These are phyloP conservation scores for Turnera subulata DNA, from an alignment of 345 rosid genomes.

Conservation along the genomic window DNA sequence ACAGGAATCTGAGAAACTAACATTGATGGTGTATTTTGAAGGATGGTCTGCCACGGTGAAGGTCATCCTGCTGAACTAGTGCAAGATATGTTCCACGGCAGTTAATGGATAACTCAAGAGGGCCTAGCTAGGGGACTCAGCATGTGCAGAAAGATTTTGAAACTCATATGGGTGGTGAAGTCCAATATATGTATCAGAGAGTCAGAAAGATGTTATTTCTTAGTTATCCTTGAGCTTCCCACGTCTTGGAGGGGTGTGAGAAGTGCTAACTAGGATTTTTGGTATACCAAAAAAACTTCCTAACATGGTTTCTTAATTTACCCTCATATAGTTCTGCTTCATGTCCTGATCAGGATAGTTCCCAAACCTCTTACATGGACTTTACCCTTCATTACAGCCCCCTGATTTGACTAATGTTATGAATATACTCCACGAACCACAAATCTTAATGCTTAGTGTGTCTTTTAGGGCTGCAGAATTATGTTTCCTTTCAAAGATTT, in stretches of 20 bases:
- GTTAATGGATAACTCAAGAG: conserved; percentile 74
- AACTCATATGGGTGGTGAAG: conserved; percentile 87
- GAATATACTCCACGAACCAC: too few relatives aligned
- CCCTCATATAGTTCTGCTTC: conserved; percentile 8
- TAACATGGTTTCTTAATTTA: conserved; percentile 13
- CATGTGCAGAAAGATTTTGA: conserved; percentile 85
- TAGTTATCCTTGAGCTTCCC: conserved; percentile 67
- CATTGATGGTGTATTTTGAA: conserved; percentile 19
- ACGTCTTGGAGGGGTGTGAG: conserved; percentile 33
- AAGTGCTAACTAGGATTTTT: conserved; percentile 24
- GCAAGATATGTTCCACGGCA: conserved; percentile 88
- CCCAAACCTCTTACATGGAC: conserved; percentile 16
- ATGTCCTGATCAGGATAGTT: not conserved
- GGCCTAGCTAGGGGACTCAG: conserved; percentile 93
- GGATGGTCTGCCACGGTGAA: conserved; percentile 95
- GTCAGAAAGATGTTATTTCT: conserved; percentile 71
- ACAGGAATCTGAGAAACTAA: too few relatives aligned
- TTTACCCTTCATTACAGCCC: conserved; percentile 5
- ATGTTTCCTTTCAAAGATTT: too few relatives aligned
- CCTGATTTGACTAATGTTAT: conserved; percentile 14
- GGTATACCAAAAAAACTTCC: conserved; percentile 3
- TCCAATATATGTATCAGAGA: conserved; percentile 86
- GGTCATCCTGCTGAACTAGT: conserved; percentile 88
- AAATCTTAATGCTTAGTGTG: too few relatives aligned
- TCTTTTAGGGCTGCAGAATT: too few relatives aligned